Base-by-base conservation (phyloP, 768 basidiomycete genomes). In the Serendipita indica region DNA sequence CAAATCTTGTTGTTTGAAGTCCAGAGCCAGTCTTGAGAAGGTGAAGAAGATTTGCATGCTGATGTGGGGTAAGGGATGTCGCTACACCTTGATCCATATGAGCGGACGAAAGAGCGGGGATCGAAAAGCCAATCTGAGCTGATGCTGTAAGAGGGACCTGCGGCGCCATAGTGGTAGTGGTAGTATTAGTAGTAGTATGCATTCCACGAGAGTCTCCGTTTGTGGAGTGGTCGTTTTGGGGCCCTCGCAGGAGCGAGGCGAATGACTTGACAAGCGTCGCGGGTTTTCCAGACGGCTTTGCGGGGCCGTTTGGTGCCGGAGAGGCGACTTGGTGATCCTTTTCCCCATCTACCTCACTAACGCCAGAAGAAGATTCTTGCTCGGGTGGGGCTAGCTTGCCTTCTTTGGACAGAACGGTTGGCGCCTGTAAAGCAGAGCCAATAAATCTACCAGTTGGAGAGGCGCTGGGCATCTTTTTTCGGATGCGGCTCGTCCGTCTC, bases 41-140 rank as follows among this genome's bases (percentile, higher is more conserved):
- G 86, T 86, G 12, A 86, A 77, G 6, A 86, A 89, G 0, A 78
- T 81, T 1, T 84, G 86, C 14, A 87, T 78, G 2, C 77, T 67
- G 59, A 74, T 77, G 41, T 69, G 64, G 70, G 6, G 58, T 10
- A 45, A 54, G n/a, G 30, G 16, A 22, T 30, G 49, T 28, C 7
- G 30, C 34, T 10, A 27, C 20, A 39, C 14, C n/a, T 27, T 58
- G 27, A 22, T 58, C 37, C 20, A 16, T 30, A 7, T 7, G 20
- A 6, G 41, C 18, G 5, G 7, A 43, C 1, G 13, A 12, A 10
- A 54, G 20, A 12, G 49, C 49, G 3, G 49, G 49, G 7, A 54
- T 28, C 4, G 49, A 22, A 30, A 54, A 54, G 10, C 49, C 49
- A 10, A 54, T 27, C 22, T 54, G 49, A n/a, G 49, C 2, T 16